A percentile compares a stretch with the other conserved stretches of the same genome.
Conservation (phyloP, 495 filamentous ascomycete species). For the Chaetomidium leptoderma region DNA sequence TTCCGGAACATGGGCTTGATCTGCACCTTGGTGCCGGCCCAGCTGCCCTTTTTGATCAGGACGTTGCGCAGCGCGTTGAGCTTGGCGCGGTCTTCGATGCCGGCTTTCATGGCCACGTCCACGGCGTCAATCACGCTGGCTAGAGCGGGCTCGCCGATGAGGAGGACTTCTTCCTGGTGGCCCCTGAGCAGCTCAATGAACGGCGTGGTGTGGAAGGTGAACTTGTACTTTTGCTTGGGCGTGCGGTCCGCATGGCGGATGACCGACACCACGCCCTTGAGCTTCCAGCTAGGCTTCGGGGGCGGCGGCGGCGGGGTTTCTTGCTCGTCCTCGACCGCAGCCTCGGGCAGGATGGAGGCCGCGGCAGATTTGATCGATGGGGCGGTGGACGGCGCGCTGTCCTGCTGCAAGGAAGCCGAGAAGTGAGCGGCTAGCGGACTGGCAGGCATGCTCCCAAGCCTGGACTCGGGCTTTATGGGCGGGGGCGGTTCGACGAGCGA, state of each 20-base stretch:
- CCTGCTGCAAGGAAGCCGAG: conserved; percentile 29
- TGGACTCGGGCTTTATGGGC: conserved; percentile 27
- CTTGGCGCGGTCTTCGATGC: conserved; percentile 80
- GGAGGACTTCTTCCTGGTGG: conserved; percentile 91
- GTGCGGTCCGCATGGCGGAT: conserved; percentile 94
- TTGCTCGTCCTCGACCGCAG: conserved; percentile 20
- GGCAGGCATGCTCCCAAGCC: conserved; percentile 33
- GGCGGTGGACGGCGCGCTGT: conserved; percentile 41
- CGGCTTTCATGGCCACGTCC: conserved; percentile 66
- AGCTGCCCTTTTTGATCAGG: conserved; percentile 83
- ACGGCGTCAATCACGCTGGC: conserved; percentile 84
- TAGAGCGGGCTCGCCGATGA: conserved; percentile 88
- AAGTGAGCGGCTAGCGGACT: conserved; percentile 34
- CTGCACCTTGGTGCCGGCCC: conserved; percentile 96
- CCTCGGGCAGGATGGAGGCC: conserved; percentile 31
- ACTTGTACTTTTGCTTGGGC: conserved; percentile 98
- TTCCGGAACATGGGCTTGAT: conserved; percentile 98
- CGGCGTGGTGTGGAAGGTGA: conserved; percentile 94
- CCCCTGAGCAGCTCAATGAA: conserved; percentile 92
- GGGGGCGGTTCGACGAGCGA: conserved; percentile 10
- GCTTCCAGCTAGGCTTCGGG: conserved; percentile 92
- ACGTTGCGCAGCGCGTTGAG: conserved; percentile 78
- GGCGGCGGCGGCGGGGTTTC: conserved; percentile 66
- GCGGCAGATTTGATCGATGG: conserved; percentile 42
- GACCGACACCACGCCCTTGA: conserved; percentile 98